Base-by-base conservation (phyloP, 192 early-diverging fungal species). In the Podila epigama region DNA sequence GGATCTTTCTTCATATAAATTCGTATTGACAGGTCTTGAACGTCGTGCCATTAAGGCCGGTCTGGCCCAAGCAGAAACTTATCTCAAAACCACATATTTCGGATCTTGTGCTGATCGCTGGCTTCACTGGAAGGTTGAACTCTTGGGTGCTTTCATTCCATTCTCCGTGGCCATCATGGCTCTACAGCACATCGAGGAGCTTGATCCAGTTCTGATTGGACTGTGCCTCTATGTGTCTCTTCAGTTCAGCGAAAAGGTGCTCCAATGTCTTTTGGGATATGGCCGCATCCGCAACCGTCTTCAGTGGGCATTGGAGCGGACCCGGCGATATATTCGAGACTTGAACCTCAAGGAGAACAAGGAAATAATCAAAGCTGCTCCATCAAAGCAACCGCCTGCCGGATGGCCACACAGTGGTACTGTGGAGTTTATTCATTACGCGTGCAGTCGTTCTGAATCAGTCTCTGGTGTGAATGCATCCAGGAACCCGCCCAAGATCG, bases 61-160 rank as follows among this genome's bases (percentile, higher is more conserved):
- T 2, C 39, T 77, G 27, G 65, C 73, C 10, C 73, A 68, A 22
- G 36, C 66, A 51, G 73, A 77, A 31, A 20, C 63, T 37, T 77
- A 77, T 37, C 39, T 77, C 39, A 77, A 77, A 51, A 77, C 73
- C 2, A 33, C 56, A 0, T 77, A 77, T 31, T 77, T 77, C 51
- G 73, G 73, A 35, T 36, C 60, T 3, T 77, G 73, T 33, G 73
- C 73, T 4, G 66, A 77, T 35, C 73, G 73, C 41, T 77, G 73
- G 73, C 33, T 77, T 60, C 73, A 77, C 25, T 77, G 73, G 73
- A 77, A 77, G 61, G 60, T 77, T 27, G 73, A 77, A 11, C 60
- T 77, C 33, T 27, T 68, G 5, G 48, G 73, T 2, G 65, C 73
- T 6, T 59, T 77, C 12, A 60, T 77, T 16, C 73, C 73, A 5